Conservation (phyloP, 2,329 filamentous ascomycete genomes). For the Epichloe bromicola region DNA sequence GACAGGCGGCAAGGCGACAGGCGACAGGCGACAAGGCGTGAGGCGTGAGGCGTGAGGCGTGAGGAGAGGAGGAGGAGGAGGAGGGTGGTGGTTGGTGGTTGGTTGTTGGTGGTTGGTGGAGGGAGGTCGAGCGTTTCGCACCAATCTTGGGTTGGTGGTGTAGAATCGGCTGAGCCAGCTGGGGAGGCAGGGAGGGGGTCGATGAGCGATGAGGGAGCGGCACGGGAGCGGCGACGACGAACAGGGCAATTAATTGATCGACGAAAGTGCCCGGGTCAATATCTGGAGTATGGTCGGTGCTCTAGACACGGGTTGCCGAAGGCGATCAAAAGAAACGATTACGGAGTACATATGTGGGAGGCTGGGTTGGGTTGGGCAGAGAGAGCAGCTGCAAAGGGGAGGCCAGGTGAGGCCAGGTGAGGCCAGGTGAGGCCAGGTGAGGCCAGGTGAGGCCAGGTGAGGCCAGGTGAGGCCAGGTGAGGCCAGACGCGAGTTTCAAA, state of each 20-base stretch:
- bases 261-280: no score
- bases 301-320: no score
- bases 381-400: neutral
- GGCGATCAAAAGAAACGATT: neutral
- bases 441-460: neutral
- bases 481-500: constrained; percentile 2
- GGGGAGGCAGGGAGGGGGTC: no score
- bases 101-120: neutral
- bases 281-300: no score
- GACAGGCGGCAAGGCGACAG: no score
- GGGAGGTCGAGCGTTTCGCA: neutral
- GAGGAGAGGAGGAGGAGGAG: constrained; percentile 6
- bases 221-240: no score
- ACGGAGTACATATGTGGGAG: neutral
- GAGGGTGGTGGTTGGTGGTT: neutral
- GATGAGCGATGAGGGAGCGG: no score
- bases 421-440: neutral
- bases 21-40: neutral
- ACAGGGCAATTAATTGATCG: no score
- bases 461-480: neutral
- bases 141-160: no score
- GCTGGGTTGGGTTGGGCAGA: no score
- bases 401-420: neutral
- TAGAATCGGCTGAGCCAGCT: no score
- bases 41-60: neutral